phyloP scores from a whole-genome alignment of 2,329 filamentous ascomycete species.

The Coniosporium tulheliwenetii region DNA sequence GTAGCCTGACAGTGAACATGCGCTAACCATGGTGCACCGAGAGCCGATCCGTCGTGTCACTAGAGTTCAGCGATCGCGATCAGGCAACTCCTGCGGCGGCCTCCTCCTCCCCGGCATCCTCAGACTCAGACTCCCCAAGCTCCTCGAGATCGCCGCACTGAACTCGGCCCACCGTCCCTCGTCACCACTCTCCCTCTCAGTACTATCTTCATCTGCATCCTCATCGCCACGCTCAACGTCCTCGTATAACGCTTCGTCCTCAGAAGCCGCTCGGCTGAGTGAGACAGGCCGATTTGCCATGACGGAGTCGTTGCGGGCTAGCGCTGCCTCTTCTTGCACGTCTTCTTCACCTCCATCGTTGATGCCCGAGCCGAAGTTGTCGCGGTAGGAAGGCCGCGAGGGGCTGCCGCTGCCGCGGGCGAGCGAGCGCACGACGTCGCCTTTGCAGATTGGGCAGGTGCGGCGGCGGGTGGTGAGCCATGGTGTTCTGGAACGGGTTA shows the following conservation, averaged over 20 bases:
- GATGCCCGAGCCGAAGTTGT: conserved; percentile 7
- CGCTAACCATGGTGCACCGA: too few species aligned
- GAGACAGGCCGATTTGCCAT: conserved; percentile 35
- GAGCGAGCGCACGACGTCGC: conserved; percentile 61
- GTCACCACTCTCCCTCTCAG: too few species aligned
- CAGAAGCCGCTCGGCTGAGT: conserved; percentile 4
- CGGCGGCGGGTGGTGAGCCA: conserved; percentile 91
- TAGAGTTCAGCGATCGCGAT: neutral
- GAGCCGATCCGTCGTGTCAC: neutral
- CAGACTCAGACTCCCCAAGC: neutral
- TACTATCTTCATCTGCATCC: neutral
- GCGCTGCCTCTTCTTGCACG: conserved; percentile 27
- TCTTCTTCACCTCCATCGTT: conserved; percentile 27
- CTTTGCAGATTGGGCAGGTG: conserved; percentile 98
- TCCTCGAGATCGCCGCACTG: neutral
- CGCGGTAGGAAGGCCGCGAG: neutral
- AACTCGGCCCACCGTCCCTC: neutral
- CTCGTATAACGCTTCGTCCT: conserved; percentile 14
- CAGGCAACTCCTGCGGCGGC: neutral
- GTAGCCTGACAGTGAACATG: too few species aligned
- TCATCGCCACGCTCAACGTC: conserved; percentile 27
- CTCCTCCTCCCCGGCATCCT: neutral
- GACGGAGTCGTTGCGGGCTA: conserved; percentile 29
- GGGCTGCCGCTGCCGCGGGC: conserved; percentile 6
- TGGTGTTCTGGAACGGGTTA: conserved; percentile 50